Base-by-base conservation (phyloP, 352 stramenopile species). In the Phytophthora ohioensis region DNA sequence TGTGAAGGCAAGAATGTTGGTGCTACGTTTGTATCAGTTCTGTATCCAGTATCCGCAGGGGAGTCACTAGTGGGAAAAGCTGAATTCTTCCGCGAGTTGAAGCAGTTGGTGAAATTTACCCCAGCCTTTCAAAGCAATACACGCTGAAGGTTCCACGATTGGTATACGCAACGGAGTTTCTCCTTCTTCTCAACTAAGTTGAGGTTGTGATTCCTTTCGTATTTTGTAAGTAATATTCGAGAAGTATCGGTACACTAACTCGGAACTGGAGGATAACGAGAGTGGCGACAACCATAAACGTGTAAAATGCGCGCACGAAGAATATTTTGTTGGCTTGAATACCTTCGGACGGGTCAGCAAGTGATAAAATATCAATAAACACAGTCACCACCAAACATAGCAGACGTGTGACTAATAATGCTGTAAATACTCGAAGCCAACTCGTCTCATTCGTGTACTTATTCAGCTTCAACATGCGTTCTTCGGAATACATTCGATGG, bases 161-260 rank as follows among this genome's bases (percentile, higher is more conserved):
- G 10, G 21, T 76, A 27, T 79, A 79, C 42, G 63, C 62, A 34
- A 49, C 72, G 15, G 72, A 76, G 54, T 79, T 79, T 45, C 49
- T 76, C 0, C 42, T 73, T 2, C 59, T 81, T 10, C 57, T 75
- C 32, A 77, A 79, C 34, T 81, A 73, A 13, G 73, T 81, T 10
- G 72, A 79, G 15, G 67, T 79, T 11, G 49, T 76, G 21, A 69
- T 75, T 8, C 71, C 60, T 6, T 41, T 75, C 9, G 64, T 78
- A 1, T 78, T 73, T 27, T 67, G 67, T 75, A 60, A 58, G 71
- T 74, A 21, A 15, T 17, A 45, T 45, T 11, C 39, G 39, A 47
- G 46, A 3, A 71, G 64, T 6, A 65, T 31, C 7, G 48, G 30
- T 1, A 71, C 64, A 17, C 39, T 64, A 27, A 64, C 38, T 39